A percentile compares a stretch with the other conserved stretches of the same genome.
These are phyloP conservation scores for Metschnikowia rubicola DNA, from an alignment of 805 yeast genomes.

Conservation along the genomic window DNA sequence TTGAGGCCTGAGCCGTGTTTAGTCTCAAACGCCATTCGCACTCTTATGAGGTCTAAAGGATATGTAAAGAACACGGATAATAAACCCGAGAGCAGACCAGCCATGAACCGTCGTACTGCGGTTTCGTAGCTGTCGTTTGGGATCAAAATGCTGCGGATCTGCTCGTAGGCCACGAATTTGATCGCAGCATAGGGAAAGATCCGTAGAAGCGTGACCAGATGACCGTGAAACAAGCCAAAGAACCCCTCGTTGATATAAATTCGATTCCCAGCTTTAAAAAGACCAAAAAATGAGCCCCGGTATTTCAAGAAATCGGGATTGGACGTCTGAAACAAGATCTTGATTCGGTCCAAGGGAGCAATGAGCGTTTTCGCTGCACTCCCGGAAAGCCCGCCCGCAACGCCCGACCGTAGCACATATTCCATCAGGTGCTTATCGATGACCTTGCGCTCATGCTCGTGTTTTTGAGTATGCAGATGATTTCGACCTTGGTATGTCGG, in stretches of 20 bases:
- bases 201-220: constrained; percentile 85
- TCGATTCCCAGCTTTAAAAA: constrained; percentile 64
- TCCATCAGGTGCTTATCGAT: constrained; percentile 71
- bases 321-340: constrained; percentile 90
- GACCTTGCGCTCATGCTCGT: constrained; percentile 19
- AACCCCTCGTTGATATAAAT: constrained; percentile 71
- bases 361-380: constrained; percentile 92
- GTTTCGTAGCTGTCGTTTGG: constrained; percentile 76
- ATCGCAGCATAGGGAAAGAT: constrained; percentile 97
- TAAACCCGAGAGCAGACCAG: constrained; percentile 90
- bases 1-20: constrained; percentile 19
- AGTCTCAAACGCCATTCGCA: constrained; percentile 88
- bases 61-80: constrained; percentile 84
- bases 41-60: constrained; percentile 88
- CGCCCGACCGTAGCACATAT: constrained; percentile 77
- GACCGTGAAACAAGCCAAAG: constrained; percentile 88
- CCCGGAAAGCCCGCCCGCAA: constrained; percentile 96
- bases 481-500: constrained; percentile 1
- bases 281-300: constrained; percentile 76
- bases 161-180: constrained; percentile 95
- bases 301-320: constrained; percentile 82
- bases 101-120: constrained; percentile 69
- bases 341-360: constrained; percentile 94
- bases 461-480: neutral
- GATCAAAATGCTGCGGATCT: constrained; percentile 73